These are phyloP conservation scores for Aspergillus bridgeri DNA, from an alignment of 495 filamentous ascomycete genomes.

Conservation along the genomic window DNA sequence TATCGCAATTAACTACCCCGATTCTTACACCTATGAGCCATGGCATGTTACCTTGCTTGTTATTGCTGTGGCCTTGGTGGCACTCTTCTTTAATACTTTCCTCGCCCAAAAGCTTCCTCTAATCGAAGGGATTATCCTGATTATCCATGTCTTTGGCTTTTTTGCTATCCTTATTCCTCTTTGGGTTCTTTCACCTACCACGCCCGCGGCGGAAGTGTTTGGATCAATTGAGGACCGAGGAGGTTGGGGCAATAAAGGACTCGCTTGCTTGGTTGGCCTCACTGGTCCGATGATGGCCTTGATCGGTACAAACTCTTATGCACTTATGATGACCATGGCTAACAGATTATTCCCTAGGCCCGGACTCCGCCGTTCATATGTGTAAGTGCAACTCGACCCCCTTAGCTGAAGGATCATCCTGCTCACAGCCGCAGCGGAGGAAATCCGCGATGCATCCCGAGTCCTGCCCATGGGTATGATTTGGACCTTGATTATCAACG, in stretches of 20 bases:
- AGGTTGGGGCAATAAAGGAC: constrained; percentile 34
- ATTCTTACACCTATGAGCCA: constrained; percentile 22
- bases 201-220: constrained; percentile 39
- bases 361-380: constrained; percentile 21
- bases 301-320: too few species aligned
- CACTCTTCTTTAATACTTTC: constrained; percentile 39
- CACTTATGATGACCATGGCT: constrained; percentile 17
- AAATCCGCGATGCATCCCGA: constrained; percentile 39
- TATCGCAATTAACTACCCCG: constrained; percentile 31
- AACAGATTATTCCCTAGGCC: background rate
- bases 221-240: constrained; percentile 43
- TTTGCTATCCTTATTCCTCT: constrained; percentile 39
- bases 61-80: constrained; percentile 36
- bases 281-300: too few species aligned
- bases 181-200: constrained; percentile 40
- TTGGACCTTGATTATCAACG: constrained; percentile 33
- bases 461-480: constrained; percentile 40
- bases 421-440: constrained; percentile 34
- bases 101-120: constrained; percentile 34
- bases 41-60: constrained; percentile 45
- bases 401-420: too few species aligned
- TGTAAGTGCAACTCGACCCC: too few species aligned
- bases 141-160: constrained; percentile 40
- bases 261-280: constrained; percentile 27
- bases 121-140: constrained; percentile 35